phyloP scores from a whole-genome alignment of 495 filamentous ascomycete genomes.

The Halenospora varia region DNA sequence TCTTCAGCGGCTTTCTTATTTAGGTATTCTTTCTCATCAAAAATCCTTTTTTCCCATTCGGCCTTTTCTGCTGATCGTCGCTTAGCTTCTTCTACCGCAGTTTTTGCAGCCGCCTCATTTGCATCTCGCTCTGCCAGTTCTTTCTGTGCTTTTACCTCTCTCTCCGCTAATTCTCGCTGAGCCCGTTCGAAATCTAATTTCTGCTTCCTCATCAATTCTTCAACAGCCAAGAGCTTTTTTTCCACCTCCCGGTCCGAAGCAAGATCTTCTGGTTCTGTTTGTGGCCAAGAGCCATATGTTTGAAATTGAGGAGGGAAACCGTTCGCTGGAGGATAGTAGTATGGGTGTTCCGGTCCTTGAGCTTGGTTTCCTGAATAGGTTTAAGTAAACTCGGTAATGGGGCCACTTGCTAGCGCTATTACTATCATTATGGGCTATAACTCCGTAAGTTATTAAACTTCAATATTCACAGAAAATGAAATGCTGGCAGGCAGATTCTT shows the following conservation, averaged over 20 bases:
- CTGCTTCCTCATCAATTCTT: background rate
- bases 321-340: background rate
- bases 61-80: background rate
- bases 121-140: background rate
- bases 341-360: conserved; percentile 1
- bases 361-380: conserved; percentile 16
- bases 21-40: background rate
- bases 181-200: background rate
- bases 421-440: no score
- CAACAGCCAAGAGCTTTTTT: background rate
- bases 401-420: no score
- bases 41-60: background rate
- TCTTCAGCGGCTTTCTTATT: background rate
- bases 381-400: no score
- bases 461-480: no score
- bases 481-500: no score
- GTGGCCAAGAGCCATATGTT: background rate
- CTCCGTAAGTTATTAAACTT: no score
- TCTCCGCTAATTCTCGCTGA: background rate
- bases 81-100: background rate
- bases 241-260: background rate
- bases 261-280: background rate
- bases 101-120: background rate
- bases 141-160: background rate
- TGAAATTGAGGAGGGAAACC: background rate